phyloP scores from a whole-genome alignment of 805 yeast genomes.

The Metschnikowia dekortorum region DNA sequence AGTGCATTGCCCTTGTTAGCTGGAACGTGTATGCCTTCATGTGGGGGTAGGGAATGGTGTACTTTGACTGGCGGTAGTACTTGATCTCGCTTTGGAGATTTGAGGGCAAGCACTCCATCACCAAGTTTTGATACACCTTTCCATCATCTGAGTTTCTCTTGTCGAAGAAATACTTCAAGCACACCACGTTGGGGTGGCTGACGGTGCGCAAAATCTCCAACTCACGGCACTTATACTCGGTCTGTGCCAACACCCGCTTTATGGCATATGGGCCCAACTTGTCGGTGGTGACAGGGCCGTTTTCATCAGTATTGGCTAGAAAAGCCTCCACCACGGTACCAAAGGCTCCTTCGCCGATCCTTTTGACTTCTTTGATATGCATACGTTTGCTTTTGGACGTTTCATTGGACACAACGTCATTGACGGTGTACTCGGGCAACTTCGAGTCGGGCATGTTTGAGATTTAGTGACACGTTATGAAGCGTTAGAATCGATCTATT shows the following conservation, averaged over 20 bases:
- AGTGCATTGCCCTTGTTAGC: conserved; percentile 78
- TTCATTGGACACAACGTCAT: conserved; percentile 54
- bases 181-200: conserved; percentile 75
- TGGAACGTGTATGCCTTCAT: conserved; percentile 76
- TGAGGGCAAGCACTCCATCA: conserved; percentile 84
- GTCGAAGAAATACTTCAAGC: conserved; percentile 65
- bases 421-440: conserved; percentile 32
- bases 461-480: background rate
- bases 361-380: conserved; percentile 66
- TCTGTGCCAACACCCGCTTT: conserved; percentile 81
- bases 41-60: conserved; percentile 65
- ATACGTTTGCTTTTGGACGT: conserved; percentile 52
- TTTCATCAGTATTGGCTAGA: conserved; percentile 31
- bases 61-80: conserved; percentile 55
- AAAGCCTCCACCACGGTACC: conserved; percentile 81
- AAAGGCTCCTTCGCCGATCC: conserved; percentile 83
- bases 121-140: conserved; percentile 71
- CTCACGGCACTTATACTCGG: conserved; percentile 80
- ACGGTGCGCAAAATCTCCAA: conserved; percentile 71
- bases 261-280: conserved; percentile 84
- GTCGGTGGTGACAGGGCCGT: conserved; percentile 12
- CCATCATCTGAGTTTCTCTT: conserved; percentile 60
- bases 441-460: conserved; percentile 3
- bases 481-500: background rate
- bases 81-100: conserved; percentile 74